Percentiles rank a stretch among this genome's conserved stretches.
Conservation (phyloP, 345 rosid species). For the Lenwebbia sp. region DNA sequence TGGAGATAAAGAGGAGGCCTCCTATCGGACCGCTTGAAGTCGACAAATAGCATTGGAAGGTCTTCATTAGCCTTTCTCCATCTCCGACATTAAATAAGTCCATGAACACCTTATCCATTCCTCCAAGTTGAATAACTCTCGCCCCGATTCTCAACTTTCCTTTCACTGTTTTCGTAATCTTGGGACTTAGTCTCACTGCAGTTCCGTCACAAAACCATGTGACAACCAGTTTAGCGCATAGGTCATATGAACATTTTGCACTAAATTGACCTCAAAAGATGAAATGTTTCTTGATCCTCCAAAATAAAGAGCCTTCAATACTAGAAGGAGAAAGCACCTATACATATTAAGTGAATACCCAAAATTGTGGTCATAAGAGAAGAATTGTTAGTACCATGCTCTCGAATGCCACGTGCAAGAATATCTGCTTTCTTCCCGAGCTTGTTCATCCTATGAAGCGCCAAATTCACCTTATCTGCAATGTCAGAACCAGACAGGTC, state of each 20-base stretch:
- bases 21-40: conserved; percentile 39
- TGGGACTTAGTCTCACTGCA: conserved; percentile 29
- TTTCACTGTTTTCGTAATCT: conserved; percentile 22
- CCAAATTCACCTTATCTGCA: conserved; percentile 8
- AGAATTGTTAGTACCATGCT: conserved; percentile 15
- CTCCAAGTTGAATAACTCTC: conserved; percentile 29
- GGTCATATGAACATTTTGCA: background rate
- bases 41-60: conserved; percentile 33
- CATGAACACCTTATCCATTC: conserved; percentile 29
- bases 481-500: background rate
- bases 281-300: background rate
- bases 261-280: background rate
- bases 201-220: background rate
- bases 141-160: conserved; percentile 43
- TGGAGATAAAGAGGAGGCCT: conserved; percentile 38
- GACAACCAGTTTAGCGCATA: background rate
- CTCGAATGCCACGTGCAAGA: conserved; percentile 25
- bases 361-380: background rate
- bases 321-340: background rate
- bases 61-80: conserved; percentile 29
- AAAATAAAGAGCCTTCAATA: background rate
- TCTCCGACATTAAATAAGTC: conserved; percentile 16
- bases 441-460: conserved; percentile 19
- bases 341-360: background rate
- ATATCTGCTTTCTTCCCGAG: conserved; percentile 18